A percentile compares a stretch with the other conserved stretches of the same genome.
These are phyloP conservation scores for Carex littledalei DNA, from an alignment of 176 grass and related monocot genomes.

Conservation along the genomic window DNA sequence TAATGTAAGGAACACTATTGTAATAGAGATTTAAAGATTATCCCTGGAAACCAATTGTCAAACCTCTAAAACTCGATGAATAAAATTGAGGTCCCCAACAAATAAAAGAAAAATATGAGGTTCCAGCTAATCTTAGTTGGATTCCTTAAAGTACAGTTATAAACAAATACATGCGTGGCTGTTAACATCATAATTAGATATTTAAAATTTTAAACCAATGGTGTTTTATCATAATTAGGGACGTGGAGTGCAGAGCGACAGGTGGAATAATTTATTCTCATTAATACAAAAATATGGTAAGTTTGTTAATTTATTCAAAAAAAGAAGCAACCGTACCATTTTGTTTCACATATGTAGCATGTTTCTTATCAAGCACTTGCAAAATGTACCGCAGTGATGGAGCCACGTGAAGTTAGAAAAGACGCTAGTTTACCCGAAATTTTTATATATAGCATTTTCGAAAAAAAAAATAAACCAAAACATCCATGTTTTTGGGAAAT, in stretches of 20 bases:
- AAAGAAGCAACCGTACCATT: background rate
- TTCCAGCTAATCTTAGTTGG: slow-evolving; percentile 15
- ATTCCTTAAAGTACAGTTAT: slow-evolving; percentile 4
- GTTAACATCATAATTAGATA: background rate
- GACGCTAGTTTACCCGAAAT: too few relatives aligned
- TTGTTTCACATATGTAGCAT: background rate
- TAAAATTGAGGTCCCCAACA: background rate
- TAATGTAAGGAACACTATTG: background rate
- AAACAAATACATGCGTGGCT: slow-evolving; percentile 4
- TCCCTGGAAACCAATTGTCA: background rate
- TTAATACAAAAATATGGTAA: background rate
- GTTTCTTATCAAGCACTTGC: background rate
- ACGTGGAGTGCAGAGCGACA: background rate
- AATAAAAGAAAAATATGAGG: slow-evolving; percentile 19
- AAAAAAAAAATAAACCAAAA: too few relatives aligned
- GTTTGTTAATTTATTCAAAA: background rate
- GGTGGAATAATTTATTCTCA: background rate
- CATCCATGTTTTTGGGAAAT: too few relatives aligned
- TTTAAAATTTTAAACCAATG: background rate
- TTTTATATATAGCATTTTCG: too few relatives aligned
- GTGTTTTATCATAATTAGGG: background rate
- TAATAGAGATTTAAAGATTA: background rate
- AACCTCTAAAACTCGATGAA: background rate
- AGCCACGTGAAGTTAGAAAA: too few relatives aligned
- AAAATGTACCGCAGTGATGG: too few relatives aligned